Evolutionary conservation across 108 stramenopile species (phyloP), one percentile per base, ranked within the genome.

Genomic region (Pseudonitzschia multistriata): DNA sequence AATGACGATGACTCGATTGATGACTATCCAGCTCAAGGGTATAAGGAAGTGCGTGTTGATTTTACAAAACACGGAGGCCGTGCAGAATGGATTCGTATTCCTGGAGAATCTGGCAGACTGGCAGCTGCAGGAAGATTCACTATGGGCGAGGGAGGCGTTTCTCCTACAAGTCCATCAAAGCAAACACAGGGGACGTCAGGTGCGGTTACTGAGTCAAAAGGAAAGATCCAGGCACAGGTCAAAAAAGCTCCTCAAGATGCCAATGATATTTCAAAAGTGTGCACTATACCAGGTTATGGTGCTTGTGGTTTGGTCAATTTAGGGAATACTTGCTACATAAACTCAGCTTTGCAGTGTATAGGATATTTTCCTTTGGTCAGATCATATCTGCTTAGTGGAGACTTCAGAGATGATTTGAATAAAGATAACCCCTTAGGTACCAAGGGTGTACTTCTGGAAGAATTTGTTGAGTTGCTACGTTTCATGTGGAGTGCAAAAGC

Each of bases 261-360:
- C 15, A 45, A 39, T 3, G 67, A 70, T 30, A 48, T 31, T 36
- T 50, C 79, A 40, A 90, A 79, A 33, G 24, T 89, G 31, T 94
- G 93, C 68, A 72, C 81, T 27, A 84, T 90, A 62, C 93, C 93
- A 19, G 86, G 88, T 0, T 94, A 85, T 67, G 93, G 93, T 37
- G 90, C 93, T 50, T 92, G 90, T 52, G 94, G 94, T 15, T 67
- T 95, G 49, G 67, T 77, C 2, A 95, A 95, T 74, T 74, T 95
- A 39, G 94, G 94, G n/a, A 98, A 98, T 68, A 97, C 98, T 13
- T 98, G 98, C 83, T 98, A 96, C 77, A 79, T 89, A 7, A 97
- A 96, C 64, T 82, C 96, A 21, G 95, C 94, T n/a, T 73, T 97
- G 59, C 96, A 98, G 73, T 97, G 96, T 68, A 83, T 98, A 67